Conservation (phyloP, 768 basidiomycete species). For the Boletus rubescentipes region DNA sequence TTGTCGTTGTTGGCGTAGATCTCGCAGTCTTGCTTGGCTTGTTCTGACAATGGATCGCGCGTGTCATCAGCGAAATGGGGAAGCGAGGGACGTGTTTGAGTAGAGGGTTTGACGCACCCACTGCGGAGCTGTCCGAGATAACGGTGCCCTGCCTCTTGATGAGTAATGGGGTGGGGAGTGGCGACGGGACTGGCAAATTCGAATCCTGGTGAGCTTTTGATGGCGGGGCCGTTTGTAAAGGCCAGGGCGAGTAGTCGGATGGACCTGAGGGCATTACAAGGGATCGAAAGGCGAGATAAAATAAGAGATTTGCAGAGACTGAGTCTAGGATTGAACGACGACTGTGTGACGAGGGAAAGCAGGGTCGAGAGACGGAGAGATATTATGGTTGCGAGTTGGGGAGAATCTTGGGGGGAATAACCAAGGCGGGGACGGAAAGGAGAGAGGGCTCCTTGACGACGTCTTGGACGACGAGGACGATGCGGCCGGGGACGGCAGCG, state of each 20-base stretch:
- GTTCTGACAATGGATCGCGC: conserved; percentile 18
- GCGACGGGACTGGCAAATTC: conserved; percentile 35
- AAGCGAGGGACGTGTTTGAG: conserved; percentile 6
- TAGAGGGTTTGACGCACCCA: conserved; percentile 26
- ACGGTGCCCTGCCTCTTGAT: conserved; percentile 23
- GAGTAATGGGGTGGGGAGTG: conserved; percentile 10
- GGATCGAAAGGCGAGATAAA: conserved; percentile 25
- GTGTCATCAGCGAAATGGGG: conserved; percentile 7
- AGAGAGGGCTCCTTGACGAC: conserved; percentile 15
- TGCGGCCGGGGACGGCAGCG: conserved; percentile 18
- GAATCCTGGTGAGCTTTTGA: conserved; percentile 32
- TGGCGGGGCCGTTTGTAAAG: conserved; percentile 39
- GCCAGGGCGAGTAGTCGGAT: conserved; percentile 42
- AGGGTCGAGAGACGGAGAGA: conserved; percentile 20
- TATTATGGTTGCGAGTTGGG: conserved; percentile 25
- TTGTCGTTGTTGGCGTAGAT: conserved; percentile 64
- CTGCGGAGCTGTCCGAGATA: conserved; percentile 25
- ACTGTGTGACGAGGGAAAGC: conserved; percentile 23
- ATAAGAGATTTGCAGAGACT: conserved; percentile 10
- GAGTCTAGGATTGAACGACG: conserved; percentile 25
- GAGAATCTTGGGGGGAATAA: conserved; percentile 4
- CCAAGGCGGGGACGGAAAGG: conserved; percentile 32
- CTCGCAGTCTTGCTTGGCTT: conserved; percentile 51
- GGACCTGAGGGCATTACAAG: conserved; percentile 38
- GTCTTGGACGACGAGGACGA: conserved; percentile 26